These are phyloP conservation scores for Hibiscus mutabilis DNA, from an alignment of 345 rosid species.

Conservation along the genomic window DNA sequence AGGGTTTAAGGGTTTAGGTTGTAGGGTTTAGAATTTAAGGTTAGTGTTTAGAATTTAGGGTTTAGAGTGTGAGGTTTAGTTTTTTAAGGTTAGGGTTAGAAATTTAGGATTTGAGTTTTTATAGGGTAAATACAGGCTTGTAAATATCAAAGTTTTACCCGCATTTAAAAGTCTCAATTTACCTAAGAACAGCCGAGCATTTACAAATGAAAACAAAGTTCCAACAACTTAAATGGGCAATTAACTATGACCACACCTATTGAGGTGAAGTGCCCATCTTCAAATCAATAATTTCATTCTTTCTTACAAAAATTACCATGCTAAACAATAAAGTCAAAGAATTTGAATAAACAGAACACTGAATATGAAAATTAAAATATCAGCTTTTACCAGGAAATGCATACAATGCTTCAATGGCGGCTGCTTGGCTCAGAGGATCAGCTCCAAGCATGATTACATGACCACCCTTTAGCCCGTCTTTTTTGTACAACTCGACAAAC, in stretches of 20 bases:
- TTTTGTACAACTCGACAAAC: too few relatives aligned
- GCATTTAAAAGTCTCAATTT: not conserved
- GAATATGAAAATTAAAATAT: not conserved
- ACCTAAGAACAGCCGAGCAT: not conserved
- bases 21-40: too few relatives aligned
- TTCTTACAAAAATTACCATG: not conserved
- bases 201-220: not conserved
- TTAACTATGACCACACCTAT: not conserved
- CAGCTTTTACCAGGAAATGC: slow-evolving; percentile 68
- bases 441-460: slow-evolving; percentile 95
- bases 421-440: slow-evolving; percentile 75
- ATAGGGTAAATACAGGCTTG: too few relatives aligned
- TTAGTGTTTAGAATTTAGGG: too few relatives aligned
- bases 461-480: too few relatives aligned
- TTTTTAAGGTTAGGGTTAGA: too few relatives aligned
- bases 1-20: too few relatives aligned
- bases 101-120: too few relatives aligned
- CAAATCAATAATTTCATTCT: not conserved
- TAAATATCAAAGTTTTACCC: too few relatives aligned
- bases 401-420: slow-evolving; percentile 66
- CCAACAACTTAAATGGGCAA: not conserved
- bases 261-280: not conserved
- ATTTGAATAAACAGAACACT: not conserved
- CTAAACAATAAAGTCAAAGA: too few relatives aligned
- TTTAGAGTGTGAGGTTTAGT: too few relatives aligned